Evolutionary conservation across 73 alveolate species (phyloP).

Genomic region (Uronychia setigera): DNA sequence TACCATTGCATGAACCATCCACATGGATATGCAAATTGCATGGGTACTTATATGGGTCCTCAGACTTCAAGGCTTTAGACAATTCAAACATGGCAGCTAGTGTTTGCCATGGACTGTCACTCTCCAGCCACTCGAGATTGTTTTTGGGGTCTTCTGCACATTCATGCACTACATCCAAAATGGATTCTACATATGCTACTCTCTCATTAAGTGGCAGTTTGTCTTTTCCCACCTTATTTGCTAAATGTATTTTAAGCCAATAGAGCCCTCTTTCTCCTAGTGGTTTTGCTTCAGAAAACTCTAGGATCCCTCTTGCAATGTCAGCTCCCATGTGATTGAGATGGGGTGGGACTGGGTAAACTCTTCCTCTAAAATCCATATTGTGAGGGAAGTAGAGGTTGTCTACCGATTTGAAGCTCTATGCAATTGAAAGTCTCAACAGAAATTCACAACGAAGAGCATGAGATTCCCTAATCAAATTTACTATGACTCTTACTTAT

Average conservation of each 20-base stretch:
- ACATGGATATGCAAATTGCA: constrained; percentile 89
- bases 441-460: constrained; percentile 83
- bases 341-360: constrained; percentile 96
- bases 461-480: constrained; percentile 66
- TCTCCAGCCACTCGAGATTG: constrained; percentile 79
- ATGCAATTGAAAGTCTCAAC: constrained; percentile 77
- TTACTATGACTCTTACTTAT: constrained; percentile 8
- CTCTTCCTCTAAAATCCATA: constrained; percentile 97
- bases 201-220: constrained; percentile 81
- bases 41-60: constrained; percentile 77
- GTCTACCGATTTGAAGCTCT: constrained; percentile 68
- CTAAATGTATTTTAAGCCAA: constrained; percentile 93
- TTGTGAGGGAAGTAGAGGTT: constrained; percentile 93
- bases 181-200: constrained; percentile 74
- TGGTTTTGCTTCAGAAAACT: constrained; percentile 83
- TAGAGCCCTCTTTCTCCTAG: constrained; percentile 91
- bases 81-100: constrained; percentile 84
- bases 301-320: constrained; percentile 90
- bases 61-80: constrained; percentile 67
- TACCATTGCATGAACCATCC: constrained; percentile 97
- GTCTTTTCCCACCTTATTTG: constrained; percentile 90
- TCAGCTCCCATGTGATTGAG: constrained; percentile 91
- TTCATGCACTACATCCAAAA: constrained; percentile 56
- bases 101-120: constrained; percentile 92
- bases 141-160: constrained; percentile 89